Evolutionary conservation across 2,329 filamentous ascomycete species (phyloP), one percentile per base, ranked within the genome.

Genomic region (Gyromitra esculenta): DNA sequence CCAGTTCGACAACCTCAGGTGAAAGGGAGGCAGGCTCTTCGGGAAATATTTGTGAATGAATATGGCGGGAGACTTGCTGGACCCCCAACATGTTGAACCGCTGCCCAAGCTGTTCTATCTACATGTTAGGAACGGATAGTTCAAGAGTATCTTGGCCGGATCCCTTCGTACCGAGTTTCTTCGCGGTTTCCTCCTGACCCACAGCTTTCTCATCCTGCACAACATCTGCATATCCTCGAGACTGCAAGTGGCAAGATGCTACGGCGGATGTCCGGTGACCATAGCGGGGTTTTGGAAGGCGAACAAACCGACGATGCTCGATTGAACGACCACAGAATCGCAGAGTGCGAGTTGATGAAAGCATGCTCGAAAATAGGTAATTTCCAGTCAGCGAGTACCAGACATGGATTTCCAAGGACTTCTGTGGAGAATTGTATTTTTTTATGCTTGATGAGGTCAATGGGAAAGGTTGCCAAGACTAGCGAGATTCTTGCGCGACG

Each of bases 51-150:
- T 98, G 96, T 1, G 88, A 82, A 83, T 95, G 92, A 57, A 99
- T 87, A 85, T 94, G 88, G 75, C 88, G 87, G 86, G 94, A 97
- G 80, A 99, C 86, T 82, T 98, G 95, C 84, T 99, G 96, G 50
- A 99, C 93, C 68, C 93, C 93, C 81, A 99, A 94, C 80, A 96
- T 92, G 84, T 96, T 99, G 85, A 91, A 93, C 79, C 96, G 86
- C 25, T 25, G 67, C 18, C 63, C 11, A 18, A n/a, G n/a, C 56
- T 18, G n/a, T 57, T 45, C 68, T 73, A 25, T 59, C 57, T 18
- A 37, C 48, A 59, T 39, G 41, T 75, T 25, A 73, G 70, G 59
- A 73, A 21, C 5, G 9, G 25, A 48, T 18, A 35, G 21, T 1
- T 37, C 9, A 45, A 59, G 48, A n/a, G 21, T 48, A 35, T 18